Percentiles rank a stretch among this genome's conserved stretches.
Evolutionary conservation across 2,329 filamentous ascomycete genomes (phyloP).

Genomic region (Hymenotorrendiella dingleyae): DNA sequence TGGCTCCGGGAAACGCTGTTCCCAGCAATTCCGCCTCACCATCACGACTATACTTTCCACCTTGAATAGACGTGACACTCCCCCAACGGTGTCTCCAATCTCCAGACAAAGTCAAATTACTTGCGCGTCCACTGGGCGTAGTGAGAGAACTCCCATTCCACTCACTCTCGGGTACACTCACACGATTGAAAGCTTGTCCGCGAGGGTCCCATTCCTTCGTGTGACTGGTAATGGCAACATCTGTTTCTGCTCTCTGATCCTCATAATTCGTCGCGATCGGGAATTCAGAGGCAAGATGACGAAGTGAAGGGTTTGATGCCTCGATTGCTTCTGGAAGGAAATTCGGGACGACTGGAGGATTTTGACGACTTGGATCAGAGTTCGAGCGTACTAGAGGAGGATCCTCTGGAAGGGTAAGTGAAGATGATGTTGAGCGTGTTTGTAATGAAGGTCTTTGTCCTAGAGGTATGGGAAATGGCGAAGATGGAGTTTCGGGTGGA

Average conservation of each 20-base stretch:
- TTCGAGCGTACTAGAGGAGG: too few relatives aligned
- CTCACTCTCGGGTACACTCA: background rate
- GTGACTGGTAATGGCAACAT: constrained; percentile 6
- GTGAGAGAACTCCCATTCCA: background rate
- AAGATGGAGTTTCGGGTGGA: too few relatives aligned
- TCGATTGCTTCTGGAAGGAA: constrained; percentile 12
- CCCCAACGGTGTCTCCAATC: too few relatives aligned
- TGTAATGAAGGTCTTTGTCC: too few relatives aligned
- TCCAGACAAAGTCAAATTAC: too few relatives aligned
- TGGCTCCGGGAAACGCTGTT: background rate
- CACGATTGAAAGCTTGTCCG: too few relatives aligned
- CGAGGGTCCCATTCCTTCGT: constrained; percentile 13
- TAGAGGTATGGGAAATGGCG: too few relatives aligned
- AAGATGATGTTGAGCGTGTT: too few relatives aligned
- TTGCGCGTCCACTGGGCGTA: background rate
- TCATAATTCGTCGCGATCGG: constrained; percentile 9
- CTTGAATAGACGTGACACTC: background rate
- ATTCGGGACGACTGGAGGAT: constrained; percentile 7
- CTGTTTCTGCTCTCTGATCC: constrained; percentile 14
- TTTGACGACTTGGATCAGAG: too few relatives aligned
- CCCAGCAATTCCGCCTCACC: background rate
- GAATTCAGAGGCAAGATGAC: constrained; percentile 15
- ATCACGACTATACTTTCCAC: background rate
- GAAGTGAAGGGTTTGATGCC: constrained; percentile 14
- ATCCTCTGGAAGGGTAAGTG: too few relatives aligned